Base-by-base conservation (phyloP, 768 basidiomycete genomes). In the Saitozyma sp. region DNA sequence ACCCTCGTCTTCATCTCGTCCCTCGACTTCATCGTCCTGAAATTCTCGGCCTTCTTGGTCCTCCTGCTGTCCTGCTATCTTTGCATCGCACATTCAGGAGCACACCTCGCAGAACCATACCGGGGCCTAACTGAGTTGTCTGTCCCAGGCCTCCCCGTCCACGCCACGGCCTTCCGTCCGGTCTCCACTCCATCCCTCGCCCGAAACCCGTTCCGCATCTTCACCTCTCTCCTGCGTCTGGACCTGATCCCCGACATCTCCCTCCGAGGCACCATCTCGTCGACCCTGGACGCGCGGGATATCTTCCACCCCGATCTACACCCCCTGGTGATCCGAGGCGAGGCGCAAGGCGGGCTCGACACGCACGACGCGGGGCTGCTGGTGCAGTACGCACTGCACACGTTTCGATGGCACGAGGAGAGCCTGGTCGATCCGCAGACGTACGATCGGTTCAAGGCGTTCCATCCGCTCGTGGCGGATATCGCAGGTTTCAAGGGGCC, bases 161-260 rank as follows among this genome's bases (percentile, higher is more conserved):
- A 78, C 51, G 68, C 76, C 1, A 78, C 76, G 14, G 74, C 76
- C 17, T 78, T 78, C 61, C 58, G 76, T 39, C 72, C 74, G 6
- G 46, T 67, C 14, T 63, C 64, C 39, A 49, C 51, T 8, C 48
- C 50, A 6, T 64, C 76, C 2, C 64, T 78, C 4, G 63, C 64
- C 16, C 53, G 48, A 50, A 75, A 78, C 51, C 76, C 76, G 14
- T 78, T 78, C 50, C 66, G 76, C 1, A 67, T 78, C 14, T 78
- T 78, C 51, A 74, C 72, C 8, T 72, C 70, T 10, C 56, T 78
- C 14, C 63, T 78, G 6, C 65, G 76, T 20, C 61, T 62, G 0
- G 74, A 78, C 9, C 65, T 78, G 37, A 72, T 77, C 40, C 19
- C 58, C 45, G 69, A 73, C 49, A 11, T 39, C 0, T 7, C 42